These are phyloP conservation scores for Aurantiochytrium sp. DNA, from an alignment of 108 stramenopile genomes.

Conservation along the genomic window DNA sequence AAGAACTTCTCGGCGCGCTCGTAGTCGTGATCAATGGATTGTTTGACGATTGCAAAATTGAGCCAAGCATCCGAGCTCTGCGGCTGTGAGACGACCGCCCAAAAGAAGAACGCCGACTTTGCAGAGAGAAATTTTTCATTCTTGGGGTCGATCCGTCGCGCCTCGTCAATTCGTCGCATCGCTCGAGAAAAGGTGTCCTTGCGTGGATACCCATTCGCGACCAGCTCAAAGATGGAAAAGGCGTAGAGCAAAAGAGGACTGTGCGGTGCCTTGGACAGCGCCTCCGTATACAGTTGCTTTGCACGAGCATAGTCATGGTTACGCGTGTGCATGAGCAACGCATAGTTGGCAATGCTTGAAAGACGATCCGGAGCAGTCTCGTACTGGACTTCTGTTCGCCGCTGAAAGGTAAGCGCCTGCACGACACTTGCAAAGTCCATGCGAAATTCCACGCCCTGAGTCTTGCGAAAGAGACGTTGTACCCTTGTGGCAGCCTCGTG, in stretches of 20 bases:
- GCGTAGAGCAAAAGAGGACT: slow-evolving; percentile 49
- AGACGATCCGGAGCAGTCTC: slow-evolving; percentile 45
- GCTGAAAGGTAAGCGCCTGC: slow-evolving; percentile 41
- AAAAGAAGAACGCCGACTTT: slow-evolving; percentile 46
- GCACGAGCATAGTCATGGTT: slow-evolving; percentile 40
- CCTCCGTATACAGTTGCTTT: slow-evolving; percentile 41
- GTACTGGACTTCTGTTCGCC: slow-evolving; percentile 42
- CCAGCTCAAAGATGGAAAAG: slow-evolving; percentile 48
- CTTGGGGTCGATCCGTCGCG: slow-evolving; percentile 36
- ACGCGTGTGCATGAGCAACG: slow-evolving; percentile 40
- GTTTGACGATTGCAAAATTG: slow-evolving; percentile 54
- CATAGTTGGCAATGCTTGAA: slow-evolving; percentile 52
- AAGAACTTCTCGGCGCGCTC: slow-evolving; percentile 53
- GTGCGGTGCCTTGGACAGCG: slow-evolving; percentile 42
- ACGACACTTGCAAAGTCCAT: slow-evolving; percentile 40
- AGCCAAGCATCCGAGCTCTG: slow-evolving; percentile 42
- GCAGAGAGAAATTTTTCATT: slow-evolving; percentile 38
- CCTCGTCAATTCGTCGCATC: slow-evolving; percentile 40
- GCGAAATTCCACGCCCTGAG: slow-evolving; percentile 40
- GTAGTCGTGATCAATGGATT: slow-evolving; percentile 43
- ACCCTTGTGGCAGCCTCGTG: slow-evolving; percentile 46
- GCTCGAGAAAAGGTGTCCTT: slow-evolving; percentile 35
- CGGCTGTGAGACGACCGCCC: slow-evolving; percentile 45
- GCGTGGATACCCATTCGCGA: slow-evolving; percentile 34
- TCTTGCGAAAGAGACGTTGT: slow-evolving; percentile 32